Percentiles rank a stretch among this genome's conserved stretches.
Evolutionary conservation across 257 asterid genomes (phyloP).

Genomic region (Solanum tarijense): DNA sequence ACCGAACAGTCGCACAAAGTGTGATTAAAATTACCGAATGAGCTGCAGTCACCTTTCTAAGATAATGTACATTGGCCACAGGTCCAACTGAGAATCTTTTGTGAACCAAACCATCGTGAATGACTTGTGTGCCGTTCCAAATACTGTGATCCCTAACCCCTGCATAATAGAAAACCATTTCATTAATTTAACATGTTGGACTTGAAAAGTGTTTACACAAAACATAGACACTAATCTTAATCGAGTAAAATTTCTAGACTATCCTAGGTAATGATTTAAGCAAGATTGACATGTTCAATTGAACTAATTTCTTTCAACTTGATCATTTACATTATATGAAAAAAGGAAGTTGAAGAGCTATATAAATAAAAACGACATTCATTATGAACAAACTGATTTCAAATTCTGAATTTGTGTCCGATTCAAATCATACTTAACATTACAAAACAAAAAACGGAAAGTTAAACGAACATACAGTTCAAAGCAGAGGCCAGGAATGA

Average conservation of each 20-base stretch:
- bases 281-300: not conserved
- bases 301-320: not conserved
- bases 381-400: not conserved
- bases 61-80: conserved; percentile 78
- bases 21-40: conserved; percentile 50
- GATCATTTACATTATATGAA: not conserved
- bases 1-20: not conserved
- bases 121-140: conserved; percentile 94
- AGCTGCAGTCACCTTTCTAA: conserved; percentile 78
- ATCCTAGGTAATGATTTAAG: too few relatives aligned
- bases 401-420: not conserved
- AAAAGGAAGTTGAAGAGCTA: not conserved
- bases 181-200: not conserved
- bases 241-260: too few relatives aligned
- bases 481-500: conserved; percentile 84
- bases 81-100: conserved; percentile 89
- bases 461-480: conserved; percentile 63
- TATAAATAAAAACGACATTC: too few relatives aligned
- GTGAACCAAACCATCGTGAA: conserved; percentile 98
- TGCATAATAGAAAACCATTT: conserved; percentile 6
- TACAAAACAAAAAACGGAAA: not conserved
- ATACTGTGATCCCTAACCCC: conserved; percentile 56
- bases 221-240: not conserved
- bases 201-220: not conserved
- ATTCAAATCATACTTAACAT: not conserved